Conservation (phyloP, 2,329 filamentous ascomycete species). For the Dendrostoma leiphaemia region DNA sequence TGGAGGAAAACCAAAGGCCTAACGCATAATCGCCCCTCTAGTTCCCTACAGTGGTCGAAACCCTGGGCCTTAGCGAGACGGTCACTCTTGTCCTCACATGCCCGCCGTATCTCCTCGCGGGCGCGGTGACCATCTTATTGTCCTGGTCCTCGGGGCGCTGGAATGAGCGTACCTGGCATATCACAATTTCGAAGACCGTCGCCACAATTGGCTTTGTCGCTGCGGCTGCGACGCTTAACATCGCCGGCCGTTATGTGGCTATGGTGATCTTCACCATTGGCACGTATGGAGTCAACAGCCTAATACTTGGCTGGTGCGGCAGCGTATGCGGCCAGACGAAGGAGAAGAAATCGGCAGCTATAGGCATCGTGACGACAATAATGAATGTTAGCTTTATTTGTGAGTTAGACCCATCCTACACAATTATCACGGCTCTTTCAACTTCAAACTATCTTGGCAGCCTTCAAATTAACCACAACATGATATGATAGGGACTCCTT, state of each 20-base stretch:
- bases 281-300: slow-evolving; percentile 39
- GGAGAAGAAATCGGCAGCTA: slow-evolving; percentile 5
- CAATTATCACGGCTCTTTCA: too few relatives aligned
- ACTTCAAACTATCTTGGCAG: too few relatives aligned
- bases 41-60: slow-evolving; percentile 32
- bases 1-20: background rate
- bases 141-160: slow-evolving; percentile 41
- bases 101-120: slow-evolving; percentile 47
- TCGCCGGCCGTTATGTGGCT: slow-evolving; percentile 30
- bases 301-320: slow-evolving; percentile 40
- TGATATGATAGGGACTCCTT: background rate
- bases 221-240: slow-evolving; percentile 30
- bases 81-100: slow-evolving; percentile 42
- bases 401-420: background rate
- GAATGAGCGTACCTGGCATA: slow-evolving; percentile 41
- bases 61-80: slow-evolving; percentile 36
- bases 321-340: slow-evolving; percentile 13
- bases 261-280: slow-evolving; percentile 36
- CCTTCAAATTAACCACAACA: too few relatives aligned
- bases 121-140: slow-evolving; percentile 38
- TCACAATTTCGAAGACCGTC: slow-evolving; percentile 35
- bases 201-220: slow-evolving; percentile 39
- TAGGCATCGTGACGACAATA: slow-evolving; percentile 9
- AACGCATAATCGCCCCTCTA: background rate
- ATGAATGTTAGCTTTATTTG: slow-evolving; percentile 12